Evolutionary conservation across 78 protist genomes (phyloP).

Genomic region (Monosiga brevicollis): DNA sequence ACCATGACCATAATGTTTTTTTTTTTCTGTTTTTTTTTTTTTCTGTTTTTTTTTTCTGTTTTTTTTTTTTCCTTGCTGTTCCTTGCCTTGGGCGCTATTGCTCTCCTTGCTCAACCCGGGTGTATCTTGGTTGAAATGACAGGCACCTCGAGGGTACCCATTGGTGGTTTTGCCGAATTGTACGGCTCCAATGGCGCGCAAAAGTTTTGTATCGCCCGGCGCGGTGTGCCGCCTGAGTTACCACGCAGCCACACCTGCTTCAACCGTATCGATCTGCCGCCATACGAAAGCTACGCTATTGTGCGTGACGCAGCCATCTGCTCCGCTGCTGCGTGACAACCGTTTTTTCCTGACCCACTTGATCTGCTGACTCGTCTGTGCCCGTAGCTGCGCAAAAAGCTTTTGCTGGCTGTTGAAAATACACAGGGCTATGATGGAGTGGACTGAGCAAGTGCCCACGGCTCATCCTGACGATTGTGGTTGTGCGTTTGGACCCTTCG

Average conservation of each 20-base stretch:
- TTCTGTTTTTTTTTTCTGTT: not conserved
- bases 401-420: constrained; percentile 12
- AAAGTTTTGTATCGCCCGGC: not conserved
- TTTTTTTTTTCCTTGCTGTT: not conserved
- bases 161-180: constrained; percentile 64
- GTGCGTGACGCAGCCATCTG: not conserved
- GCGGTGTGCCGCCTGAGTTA: not conserved
- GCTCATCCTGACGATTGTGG: no score
- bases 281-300: not conserved
- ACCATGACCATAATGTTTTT: no score
- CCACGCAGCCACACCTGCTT: constrained; percentile 26
- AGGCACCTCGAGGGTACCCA: constrained; percentile 55
- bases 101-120: not conserved
- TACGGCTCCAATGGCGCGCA: constrained; percentile 9
- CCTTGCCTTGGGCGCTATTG: not conserved
- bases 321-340: not conserved
- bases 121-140: not conserved
- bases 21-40: not conserved
- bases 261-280: constrained; percentile 18
- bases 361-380: not conserved
- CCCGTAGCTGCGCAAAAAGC: not conserved
- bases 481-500: no score
- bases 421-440: constrained; percentile 8
- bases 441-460: no score
- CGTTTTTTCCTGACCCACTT: not conserved